Evolutionary conservation across 257 asterid species (phyloP), one percentile per base, ranked within the genome.

Genomic region (Gentiana macrophylla): DNA sequence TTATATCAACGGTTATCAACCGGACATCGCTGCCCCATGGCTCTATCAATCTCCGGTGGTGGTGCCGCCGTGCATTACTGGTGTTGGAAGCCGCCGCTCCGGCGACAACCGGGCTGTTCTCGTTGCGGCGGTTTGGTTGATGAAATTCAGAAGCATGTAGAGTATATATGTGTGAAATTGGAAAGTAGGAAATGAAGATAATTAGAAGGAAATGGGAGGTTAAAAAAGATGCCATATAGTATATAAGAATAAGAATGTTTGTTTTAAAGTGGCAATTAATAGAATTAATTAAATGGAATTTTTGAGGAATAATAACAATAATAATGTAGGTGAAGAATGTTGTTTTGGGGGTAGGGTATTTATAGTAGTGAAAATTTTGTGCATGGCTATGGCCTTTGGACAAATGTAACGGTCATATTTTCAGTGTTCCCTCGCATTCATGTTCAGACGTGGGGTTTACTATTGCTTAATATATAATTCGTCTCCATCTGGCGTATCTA

Each of bases 321-420:
- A 12, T 60, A n/a, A 6, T 38, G 56, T 1, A 32, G 49, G 65
- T 47, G 52, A 41, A 45, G 52, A 50, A 67, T 3, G 8, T 38
- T 62, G 53, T 62, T 38, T 43, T 34, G 11, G 36, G 35, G 11
- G 11, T 52, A n/a, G 13, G 41, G 46, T 41, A 41, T 41, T 5
- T 41, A 41, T 41, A 41, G 46, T 41, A 5, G 9, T 41, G 9
- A 4, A 3, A 38, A 7, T 41, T 44, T 32, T 70, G 48, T 66
- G 50, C 49, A 15, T 58, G 13, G 57, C 11, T 6, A 46, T 12
- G 2, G 33, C 33, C 34, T 35, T 68, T 59, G 35, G 60, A 32
- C 13, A 54, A 24, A n/a, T 44, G 75, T 59, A 84, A 84, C 94
- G 94, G 94, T 80, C 94, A 80, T 78, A 74, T 80, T 80, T 74